Evolutionary conservation across 2,329 filamentous ascomycete genomes (phyloP).

Genomic region (Scedosporium aurantiacum): DNA sequence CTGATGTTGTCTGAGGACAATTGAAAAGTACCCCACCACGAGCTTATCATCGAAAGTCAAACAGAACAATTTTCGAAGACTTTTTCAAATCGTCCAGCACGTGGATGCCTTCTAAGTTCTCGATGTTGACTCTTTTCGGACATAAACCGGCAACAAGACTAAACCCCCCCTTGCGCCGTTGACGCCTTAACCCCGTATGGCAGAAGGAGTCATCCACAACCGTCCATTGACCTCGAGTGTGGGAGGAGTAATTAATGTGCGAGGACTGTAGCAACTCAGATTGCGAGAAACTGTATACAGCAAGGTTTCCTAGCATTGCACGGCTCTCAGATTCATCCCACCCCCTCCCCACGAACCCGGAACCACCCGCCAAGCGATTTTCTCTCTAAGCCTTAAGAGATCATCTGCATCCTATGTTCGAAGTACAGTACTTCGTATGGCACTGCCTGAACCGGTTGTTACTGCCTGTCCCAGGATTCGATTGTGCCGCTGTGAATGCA

Average conservation of each 20-base stretch:
- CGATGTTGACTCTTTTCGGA: neutral
- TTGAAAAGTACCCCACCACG: no score
- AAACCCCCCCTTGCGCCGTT: neutral
- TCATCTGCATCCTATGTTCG: no score
- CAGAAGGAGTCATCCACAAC: neutral
- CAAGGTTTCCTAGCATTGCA: neutral
- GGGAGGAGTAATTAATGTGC: neutral
- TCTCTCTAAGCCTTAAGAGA: no score
- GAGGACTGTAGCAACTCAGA: neutral
- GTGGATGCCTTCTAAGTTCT: no score
- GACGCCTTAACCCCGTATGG: constrained; percentile 2
- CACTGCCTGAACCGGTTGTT: neutral
- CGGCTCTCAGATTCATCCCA: neutral
- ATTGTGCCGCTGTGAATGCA: no score
- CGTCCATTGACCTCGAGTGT: neutral
- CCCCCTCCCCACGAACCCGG: constrained; percentile 1
- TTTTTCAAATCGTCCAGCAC: no score
- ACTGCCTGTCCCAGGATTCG: no score
- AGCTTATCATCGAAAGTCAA: neutral
- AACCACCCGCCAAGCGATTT: constrained; percentile 1
- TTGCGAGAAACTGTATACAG: neutral
- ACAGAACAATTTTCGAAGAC: no score
- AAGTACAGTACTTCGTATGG: neutral
- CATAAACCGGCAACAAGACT: constrained; percentile 4
- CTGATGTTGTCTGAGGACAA: no score